These are phyloP conservation scores for Pseudofabraea citricarpa DNA, from an alignment of 2,329 filamentous ascomycete species.

Conservation along the genomic window DNA sequence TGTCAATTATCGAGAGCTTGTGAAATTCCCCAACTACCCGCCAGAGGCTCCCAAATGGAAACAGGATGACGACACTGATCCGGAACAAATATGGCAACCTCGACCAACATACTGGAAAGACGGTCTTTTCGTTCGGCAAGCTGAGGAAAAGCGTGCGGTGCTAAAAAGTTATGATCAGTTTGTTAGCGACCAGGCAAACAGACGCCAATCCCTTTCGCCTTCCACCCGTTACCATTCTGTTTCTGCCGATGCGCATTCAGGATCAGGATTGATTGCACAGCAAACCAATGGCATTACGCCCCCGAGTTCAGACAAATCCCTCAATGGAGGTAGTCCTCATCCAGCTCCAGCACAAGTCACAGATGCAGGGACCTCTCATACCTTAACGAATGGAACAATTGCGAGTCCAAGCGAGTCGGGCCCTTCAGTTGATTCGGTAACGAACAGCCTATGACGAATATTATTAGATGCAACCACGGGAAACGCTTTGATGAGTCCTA, in stretches of 20 bases:
- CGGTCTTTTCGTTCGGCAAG: constrained; percentile 48
- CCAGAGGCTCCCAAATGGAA: constrained; percentile 45
- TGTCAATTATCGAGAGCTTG: constrained; percentile 52
- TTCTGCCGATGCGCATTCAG: background rate
- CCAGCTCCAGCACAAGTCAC: background rate
- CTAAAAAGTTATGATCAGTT: background rate
- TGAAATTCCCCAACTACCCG: constrained; percentile 9
- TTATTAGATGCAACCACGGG: too few relatives aligned
- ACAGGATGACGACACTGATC: constrained; percentile 48
- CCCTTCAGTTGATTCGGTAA: too few relatives aligned
- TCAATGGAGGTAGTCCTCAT: constrained; percentile 2
- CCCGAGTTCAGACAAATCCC: background rate
- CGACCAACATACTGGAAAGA: constrained; percentile 54
- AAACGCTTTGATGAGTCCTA: too few relatives aligned
- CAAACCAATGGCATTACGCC: background rate
- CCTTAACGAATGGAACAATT: too few relatives aligned
- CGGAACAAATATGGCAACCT: constrained; percentile 50
- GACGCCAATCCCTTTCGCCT: background rate
- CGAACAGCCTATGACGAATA: too few relatives aligned
- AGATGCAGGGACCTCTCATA: too few relatives aligned
- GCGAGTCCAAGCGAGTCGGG: too few relatives aligned
- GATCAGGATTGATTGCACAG: background rate
- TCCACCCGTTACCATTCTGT: background rate
- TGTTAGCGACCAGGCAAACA: background rate
- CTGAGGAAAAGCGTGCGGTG: constrained; percentile 23